Evolutionary conservation across 768 basidiomycete genomes (phyloP), one percentile per base, ranked within the genome.

Genomic region (Panellus pusillus): DNA sequence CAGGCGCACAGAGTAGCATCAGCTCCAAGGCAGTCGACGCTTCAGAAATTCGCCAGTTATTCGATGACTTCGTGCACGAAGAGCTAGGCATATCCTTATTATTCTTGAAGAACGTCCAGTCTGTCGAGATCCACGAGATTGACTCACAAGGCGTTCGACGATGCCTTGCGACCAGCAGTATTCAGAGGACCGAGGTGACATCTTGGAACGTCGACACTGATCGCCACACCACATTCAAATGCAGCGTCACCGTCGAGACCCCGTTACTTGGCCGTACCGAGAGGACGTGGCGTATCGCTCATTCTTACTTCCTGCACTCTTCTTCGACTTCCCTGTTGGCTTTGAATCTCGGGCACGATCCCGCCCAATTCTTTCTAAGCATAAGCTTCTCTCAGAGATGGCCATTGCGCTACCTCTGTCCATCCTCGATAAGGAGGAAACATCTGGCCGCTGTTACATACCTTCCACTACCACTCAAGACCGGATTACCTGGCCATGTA

Each of bases 401-500:
- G 70, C 72, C 0, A 65, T 77, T 1, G 76, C 77, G 1, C 54
- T 70, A 8, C 70, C 70, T 4, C 40, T 70, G 19, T 62, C 70
- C 2, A 57, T 60, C 18, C 41, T 54, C 0, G 6, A 46, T 4
- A 17, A 42, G 13, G 29, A 52, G 9, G 40, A 47, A 2, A 54
- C 39, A 1, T 47, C 54, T n/a, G 80, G 80, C 1, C 68, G 4
- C 65, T 82, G 12, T 82, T 61, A 79, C 79, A 0, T 77, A 69
- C 40, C 72, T 81, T 6, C 79, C 79, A 0, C 64, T 82, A 0
- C 80, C 81, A 0, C 63, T 81, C 19, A 54, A 58, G 1, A 80
- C 80, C 0, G 68, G 70, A 6, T 79, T 79, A 47, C 73, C 74
- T 0, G 66, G 69, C 6, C 79, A 81, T 52, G 54, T 80, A 2